Percentiles rank a stretch among this genome's conserved stretches.
phyloP scores from a whole-genome alignment of 2,329 filamentous ascomycete species.

The Aurifilum marmelostoma region DNA sequence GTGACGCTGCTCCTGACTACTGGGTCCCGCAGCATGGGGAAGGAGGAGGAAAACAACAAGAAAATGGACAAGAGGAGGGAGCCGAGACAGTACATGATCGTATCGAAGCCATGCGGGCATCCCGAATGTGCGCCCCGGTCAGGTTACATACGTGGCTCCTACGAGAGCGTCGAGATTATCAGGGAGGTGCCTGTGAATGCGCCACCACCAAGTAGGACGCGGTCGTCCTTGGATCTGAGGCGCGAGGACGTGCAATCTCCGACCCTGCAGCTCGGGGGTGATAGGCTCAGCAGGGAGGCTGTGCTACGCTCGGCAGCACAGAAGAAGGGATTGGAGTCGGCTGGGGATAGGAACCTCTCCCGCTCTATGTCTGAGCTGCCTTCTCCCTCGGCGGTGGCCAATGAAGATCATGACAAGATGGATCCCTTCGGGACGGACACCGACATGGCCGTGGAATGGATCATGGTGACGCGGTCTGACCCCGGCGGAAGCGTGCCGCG shows the following conservation, averaged over 20 bases:
- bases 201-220: constrained; percentile 45
- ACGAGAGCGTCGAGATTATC: constrained; percentile 91
- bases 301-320: constrained; percentile 46
- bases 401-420: constrained; percentile 10
- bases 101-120: constrained; percentile 83
- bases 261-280: constrained; percentile 27
- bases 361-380: constrained; percentile 22
- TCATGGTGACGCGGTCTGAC: constrained; percentile 90
- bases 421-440: constrained; percentile 33
- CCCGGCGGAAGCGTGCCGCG: constrained; percentile 86
- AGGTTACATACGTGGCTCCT: constrained; percentile 81
- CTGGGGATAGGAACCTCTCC: constrained; percentile 1
- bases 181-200: constrained; percentile 71
- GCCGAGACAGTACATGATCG: constrained; percentile 78
- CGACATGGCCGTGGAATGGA: constrained; percentile 72
- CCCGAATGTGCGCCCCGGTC: constrained; percentile 69
- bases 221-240: constrained; percentile 49
- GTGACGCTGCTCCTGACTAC: constrained; percentile 77
- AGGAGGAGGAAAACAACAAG: constrained; percentile 32
- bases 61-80: constrained; percentile 39
- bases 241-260: constrained; percentile 39
- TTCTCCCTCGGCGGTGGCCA: constrained; percentile 12
- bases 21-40: constrained; percentile 29
- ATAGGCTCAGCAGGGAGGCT: constrained; percentile 44
- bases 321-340: constrained; percentile 31